phyloP scores from a whole-genome alignment of 176 grass and related monocot genomes.

The Chloris gayana region DNA sequence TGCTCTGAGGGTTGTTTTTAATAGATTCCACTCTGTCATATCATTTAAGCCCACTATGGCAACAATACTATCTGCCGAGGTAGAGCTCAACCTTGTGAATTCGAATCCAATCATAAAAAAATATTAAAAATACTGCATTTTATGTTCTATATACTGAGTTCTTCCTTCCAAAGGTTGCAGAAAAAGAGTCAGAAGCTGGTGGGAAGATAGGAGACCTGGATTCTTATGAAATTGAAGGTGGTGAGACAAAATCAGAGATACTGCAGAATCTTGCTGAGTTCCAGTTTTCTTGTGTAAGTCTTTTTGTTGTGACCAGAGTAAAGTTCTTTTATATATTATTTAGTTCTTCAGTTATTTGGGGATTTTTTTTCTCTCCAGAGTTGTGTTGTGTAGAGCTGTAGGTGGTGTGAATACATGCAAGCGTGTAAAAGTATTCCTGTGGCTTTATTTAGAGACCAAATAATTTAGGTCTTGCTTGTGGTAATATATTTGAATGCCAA shows the following conservation, averaged over 20 bases:
- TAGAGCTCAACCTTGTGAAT: slow-evolving; percentile 7
- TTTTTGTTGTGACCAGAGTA: not conserved
- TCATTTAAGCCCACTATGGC: slow-evolving; percentile 79
- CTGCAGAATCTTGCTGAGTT: slow-evolving; percentile 92
- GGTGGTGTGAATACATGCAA: not conserved
- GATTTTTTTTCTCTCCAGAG: not conserved
- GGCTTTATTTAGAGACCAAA: slow-evolving; percentile 56
- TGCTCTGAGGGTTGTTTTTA: slow-evolving; percentile 85
- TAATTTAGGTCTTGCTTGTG: not conserved
- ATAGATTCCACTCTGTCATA: slow-evolving; percentile 91
- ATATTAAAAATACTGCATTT: not conserved
- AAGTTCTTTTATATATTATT: not conserved
- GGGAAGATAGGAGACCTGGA: slow-evolving; percentile 79
- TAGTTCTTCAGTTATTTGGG: not conserved
- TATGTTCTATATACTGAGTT: not conserved
- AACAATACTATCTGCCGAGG: slow-evolving; percentile 93
- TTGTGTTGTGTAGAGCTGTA: slow-evolving; percentile 42
- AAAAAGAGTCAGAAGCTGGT: slow-evolving; percentile 83
- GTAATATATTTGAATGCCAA: slow-evolving; percentile 27
- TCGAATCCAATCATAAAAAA: not conserved
- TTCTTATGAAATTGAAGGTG: slow-evolving; percentile 94
- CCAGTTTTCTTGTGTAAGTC: slow-evolving; percentile 93
- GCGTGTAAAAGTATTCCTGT: not conserved
- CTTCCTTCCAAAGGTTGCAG: slow-evolving; percentile 50
- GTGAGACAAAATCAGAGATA: slow-evolving; percentile 97